Conservation (phyloP, 495 filamentous ascomycete genomes). For the Xylaria sp. region DNA sequence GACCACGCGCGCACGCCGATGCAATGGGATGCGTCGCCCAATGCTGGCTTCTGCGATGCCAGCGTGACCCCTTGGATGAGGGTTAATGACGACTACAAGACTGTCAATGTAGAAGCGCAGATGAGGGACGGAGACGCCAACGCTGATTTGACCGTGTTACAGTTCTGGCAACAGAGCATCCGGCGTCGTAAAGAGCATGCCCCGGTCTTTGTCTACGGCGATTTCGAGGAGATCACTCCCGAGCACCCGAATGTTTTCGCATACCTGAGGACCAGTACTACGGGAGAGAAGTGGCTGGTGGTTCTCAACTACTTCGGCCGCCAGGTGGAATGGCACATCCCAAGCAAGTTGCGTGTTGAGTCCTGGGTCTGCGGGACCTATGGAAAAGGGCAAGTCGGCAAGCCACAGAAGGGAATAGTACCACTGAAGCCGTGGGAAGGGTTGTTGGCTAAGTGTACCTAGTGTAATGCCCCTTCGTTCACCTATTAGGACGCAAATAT, state of each 20-base stretch:
- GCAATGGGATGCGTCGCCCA: constrained; percentile 61
- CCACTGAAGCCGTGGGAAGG: constrained; percentile 38
- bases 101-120: constrained; percentile 56
- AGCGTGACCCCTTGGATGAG: constrained; percentile 59
- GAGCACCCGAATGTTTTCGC: constrained; percentile 37
- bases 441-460: constrained; percentile 29
- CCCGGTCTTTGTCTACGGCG: constrained; percentile 67
- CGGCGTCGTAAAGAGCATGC: constrained; percentile 55
- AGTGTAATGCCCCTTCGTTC: constrained; percentile 17
- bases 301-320: constrained; percentile 38
- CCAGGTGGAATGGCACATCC: constrained; percentile 35
- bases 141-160: constrained; percentile 48
- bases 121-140: constrained; percentile 18
- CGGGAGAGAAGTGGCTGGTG: constrained; percentile 33
- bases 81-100: constrained; percentile 51
- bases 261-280: constrained; percentile 35
- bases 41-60: constrained; percentile 58
- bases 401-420: constrained; percentile 31
- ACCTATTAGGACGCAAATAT: no score
- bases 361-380: constrained; percentile 33
- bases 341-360: constrained; percentile 24
- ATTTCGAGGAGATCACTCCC: constrained; percentile 50
- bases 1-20: constrained; percentile 69
- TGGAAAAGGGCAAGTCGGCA: constrained; percentile 23
- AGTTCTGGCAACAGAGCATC: constrained; percentile 56